Conservation (phyloP, 2,329 filamentous ascomycete genomes). For the Xylariaceae sp. region DNA sequence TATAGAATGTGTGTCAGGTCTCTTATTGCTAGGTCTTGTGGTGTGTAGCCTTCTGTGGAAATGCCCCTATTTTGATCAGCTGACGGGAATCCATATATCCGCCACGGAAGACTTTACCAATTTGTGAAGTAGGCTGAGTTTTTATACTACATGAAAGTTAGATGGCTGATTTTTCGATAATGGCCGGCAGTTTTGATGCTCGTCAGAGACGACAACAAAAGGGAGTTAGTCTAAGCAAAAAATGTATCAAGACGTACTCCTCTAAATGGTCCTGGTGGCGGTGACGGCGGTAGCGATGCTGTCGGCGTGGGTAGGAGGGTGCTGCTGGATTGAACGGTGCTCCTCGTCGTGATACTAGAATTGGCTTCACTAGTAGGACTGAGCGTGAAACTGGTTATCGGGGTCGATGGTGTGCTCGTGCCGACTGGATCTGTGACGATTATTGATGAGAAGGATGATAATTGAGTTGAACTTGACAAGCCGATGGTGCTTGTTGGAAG, state of each 20-base stretch:
- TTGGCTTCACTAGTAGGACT: slow-evolving; percentile 7
- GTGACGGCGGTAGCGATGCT: slow-evolving; percentile 11
- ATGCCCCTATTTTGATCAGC: slow-evolving; percentile 32
- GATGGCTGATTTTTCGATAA: background rate
- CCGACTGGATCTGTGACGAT: background rate
- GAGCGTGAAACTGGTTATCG: slow-evolving; percentile 4
- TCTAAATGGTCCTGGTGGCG: slow-evolving; percentile 21
- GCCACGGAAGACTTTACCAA: slow-evolving; percentile 37
- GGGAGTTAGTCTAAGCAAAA: no score
- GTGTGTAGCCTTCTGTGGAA: slow-evolving; percentile 53
- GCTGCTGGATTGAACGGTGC: slow-evolving; percentile 7
- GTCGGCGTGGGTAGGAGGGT: slow-evolving; percentile 17
- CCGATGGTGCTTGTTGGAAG: no score
- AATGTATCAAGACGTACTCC: slow-evolving; percentile 2
- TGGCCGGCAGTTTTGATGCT: no score
- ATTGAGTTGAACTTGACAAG: no score
- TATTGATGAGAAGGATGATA: no score
- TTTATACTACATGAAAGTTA: slow-evolving; percentile 13
- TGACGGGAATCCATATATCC: no score
- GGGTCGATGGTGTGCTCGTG: slow-evolving; percentile 6
- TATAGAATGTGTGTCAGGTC: slow-evolving; percentile 73
- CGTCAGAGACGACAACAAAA: no score
- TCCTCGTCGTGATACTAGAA: slow-evolving; percentile 9
- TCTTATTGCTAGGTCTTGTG: slow-evolving; percentile 62
- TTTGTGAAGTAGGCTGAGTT: slow-evolving; percentile 54